A percentile compares a stretch with the other conserved stretches of the same genome.
Evolutionary conservation across 2,329 filamentous ascomycete genomes (phyloP).

Genomic region (Plenodomus tracheiphilus): DNA sequence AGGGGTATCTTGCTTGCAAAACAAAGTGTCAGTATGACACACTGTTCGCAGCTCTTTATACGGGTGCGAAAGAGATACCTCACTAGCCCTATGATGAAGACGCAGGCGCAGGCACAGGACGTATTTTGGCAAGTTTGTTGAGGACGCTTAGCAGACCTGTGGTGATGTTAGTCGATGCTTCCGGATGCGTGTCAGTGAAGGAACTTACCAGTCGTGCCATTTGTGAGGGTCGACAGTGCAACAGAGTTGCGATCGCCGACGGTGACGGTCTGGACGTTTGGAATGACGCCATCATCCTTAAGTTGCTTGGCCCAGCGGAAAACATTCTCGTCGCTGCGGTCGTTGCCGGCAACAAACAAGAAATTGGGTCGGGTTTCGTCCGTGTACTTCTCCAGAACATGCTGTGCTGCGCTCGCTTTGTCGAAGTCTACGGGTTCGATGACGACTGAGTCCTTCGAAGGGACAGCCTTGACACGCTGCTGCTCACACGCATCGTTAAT

Average conservation of each 20-base stretch:
- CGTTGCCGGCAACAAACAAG: slow-evolving; percentile 85
- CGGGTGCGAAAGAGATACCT: neutral
- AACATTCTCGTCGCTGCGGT: slow-evolving; percentile 89
- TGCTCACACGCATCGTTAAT: slow-evolving; percentile 91
- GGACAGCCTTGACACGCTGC: slow-evolving; percentile 81
- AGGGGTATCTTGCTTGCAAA: neutral
- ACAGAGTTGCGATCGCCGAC: slow-evolving; percentile 87
- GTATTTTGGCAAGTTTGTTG: slow-evolving; percentile 11
- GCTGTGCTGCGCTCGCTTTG: slow-evolving; percentile 79
- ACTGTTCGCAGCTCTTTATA: neutral
- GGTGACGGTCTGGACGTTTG: slow-evolving; percentile 79
- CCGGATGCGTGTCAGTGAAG: neutral
- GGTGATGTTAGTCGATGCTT: slow-evolving; percentile 8
- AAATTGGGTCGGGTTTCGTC: slow-evolving; percentile 65
- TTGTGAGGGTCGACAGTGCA: slow-evolving; percentile 80
- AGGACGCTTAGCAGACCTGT: slow-evolving; percentile 35
- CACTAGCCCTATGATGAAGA: neutral
- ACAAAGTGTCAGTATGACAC: neutral
- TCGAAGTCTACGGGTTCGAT: slow-evolving; percentile 87
- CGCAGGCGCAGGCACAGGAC: neutral
- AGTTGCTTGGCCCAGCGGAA: slow-evolving; percentile 92
- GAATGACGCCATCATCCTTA: slow-evolving; percentile 52
- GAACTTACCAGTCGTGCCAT: slow-evolving; percentile 85
- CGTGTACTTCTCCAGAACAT: slow-evolving; percentile 63
- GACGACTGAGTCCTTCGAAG: slow-evolving; percentile 76